Conservation (phyloP, 2,329 filamentous ascomycete species). For the Aaosphaeria pasadenensis region DNA sequence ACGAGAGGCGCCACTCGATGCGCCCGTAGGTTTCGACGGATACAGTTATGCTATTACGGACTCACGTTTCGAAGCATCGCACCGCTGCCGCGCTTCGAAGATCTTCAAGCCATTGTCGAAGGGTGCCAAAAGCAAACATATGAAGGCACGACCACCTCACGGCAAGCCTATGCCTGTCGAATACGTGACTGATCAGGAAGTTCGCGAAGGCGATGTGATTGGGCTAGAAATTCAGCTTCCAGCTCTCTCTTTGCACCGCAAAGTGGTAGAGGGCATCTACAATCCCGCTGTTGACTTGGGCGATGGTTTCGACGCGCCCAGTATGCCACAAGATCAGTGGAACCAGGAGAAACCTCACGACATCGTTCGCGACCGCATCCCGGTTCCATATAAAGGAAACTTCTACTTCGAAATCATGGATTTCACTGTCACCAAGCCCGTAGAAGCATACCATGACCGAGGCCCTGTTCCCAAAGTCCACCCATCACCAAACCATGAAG, state of each 20-base stretch:
- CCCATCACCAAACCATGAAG: slow-evolving; percentile 69
- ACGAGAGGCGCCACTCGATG: slow-evolving; percentile 76
- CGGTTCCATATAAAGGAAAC: slow-evolving; percentile 89
- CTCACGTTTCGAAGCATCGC: slow-evolving; percentile 83
- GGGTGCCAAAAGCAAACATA: slow-evolving; percentile 35
- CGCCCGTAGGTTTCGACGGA: slow-evolving; percentile 80
- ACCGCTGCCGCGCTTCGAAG: slow-evolving; percentile 89
- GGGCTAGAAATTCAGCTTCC: slow-evolving; percentile 91
- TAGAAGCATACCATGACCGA: slow-evolving; percentile 63
- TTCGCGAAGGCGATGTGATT: slow-evolving; percentile 88
- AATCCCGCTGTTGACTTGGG: slow-evolving; percentile 76
- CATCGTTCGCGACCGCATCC: slow-evolving; percentile 90
- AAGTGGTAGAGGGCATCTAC: slow-evolving; percentile 82
- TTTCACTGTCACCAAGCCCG: slow-evolving; percentile 81
- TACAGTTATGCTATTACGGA: slow-evolving; percentile 95
- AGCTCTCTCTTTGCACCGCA: slow-evolving; percentile 78
- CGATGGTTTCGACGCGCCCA: slow-evolving; percentile 53
- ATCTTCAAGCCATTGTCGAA: slow-evolving; percentile 56
- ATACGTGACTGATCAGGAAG: slow-evolving; percentile 65
- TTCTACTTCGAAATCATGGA: slow-evolving; percentile 93
- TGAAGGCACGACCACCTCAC: slow-evolving; percentile 37
- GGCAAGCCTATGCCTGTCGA: slow-evolving; percentile 35
- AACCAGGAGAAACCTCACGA: slow-evolving; percentile 60
- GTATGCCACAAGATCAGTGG: slow-evolving; percentile 25
- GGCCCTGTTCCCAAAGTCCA: slow-evolving; percentile 60